These are phyloP conservation scores for Ganoderma leucocontextum DNA, from an alignment of 1,284 basidiomycete species.

Conservation along the genomic window DNA sequence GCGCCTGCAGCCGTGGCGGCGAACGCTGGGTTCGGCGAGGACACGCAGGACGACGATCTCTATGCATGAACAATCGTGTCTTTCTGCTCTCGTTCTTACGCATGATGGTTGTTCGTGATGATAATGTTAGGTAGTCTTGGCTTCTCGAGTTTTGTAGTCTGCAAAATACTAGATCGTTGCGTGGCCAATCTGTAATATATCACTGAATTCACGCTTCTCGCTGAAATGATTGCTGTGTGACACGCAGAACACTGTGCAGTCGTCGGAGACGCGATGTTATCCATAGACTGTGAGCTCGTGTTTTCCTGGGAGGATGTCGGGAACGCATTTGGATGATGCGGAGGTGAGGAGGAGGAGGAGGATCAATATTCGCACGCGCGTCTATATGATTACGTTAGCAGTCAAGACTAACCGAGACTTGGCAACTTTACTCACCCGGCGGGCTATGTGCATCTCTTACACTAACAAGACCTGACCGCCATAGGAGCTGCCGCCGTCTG, in stretches of 20 bases:
- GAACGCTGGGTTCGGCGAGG: constrained; percentile 84
- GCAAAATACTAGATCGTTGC: constrained; percentile 33
- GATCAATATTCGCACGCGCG: too few species aligned
- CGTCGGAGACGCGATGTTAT: not conserved
- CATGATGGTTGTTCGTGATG: not conserved
- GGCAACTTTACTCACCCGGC: too few species aligned
- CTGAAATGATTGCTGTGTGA: not conserved
- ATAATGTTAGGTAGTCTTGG: constrained; percentile 23
- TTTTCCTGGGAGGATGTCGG: constrained; percentile 7
- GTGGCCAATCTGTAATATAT: constrained; percentile 29
- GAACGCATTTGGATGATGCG: not conserved
- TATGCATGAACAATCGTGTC: constrained; percentile 64
- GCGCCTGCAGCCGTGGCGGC: constrained; percentile 54
- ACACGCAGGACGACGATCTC: constrained; percentile 87
- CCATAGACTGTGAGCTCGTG: constrained; percentile 6
- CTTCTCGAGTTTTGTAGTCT: constrained; percentile 25
- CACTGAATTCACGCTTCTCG: constrained; percentile 22
- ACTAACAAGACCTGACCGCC: too few species aligned
- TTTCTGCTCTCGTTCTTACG: constrained; percentile 3
- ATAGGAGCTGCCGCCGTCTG: constrained; percentile 13
- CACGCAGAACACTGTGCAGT: not conserved
- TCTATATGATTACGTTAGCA: too few species aligned
- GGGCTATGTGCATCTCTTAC: too few species aligned
- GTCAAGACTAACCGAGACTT: too few species aligned
- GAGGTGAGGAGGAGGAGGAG: too few species aligned